phyloP scores from a whole-genome alignment of 2,329 filamentous ascomycete species.

The Thielaviopsis ethacetica region DNA sequence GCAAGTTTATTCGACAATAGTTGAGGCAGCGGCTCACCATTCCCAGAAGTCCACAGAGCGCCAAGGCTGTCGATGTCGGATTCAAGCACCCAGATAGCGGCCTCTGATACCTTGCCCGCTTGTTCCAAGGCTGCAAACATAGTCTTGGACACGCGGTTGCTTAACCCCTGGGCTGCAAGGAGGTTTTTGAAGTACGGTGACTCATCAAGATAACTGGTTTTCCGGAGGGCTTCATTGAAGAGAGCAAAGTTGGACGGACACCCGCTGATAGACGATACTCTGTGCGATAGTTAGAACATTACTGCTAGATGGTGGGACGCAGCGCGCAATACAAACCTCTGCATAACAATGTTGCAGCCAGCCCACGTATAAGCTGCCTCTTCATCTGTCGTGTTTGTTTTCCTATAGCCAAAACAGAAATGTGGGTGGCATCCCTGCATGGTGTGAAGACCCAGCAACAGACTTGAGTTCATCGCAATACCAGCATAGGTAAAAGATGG shows the following conservation, averaged over 20 bases:
- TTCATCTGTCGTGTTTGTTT: constrained; percentile 30
- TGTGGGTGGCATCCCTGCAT: constrained; percentile 34
- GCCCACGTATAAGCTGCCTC: constrained; percentile 38
- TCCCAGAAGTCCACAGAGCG: constrained; percentile 3
- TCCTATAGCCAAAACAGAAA: constrained; percentile 28
- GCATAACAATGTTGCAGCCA: constrained; percentile 34
- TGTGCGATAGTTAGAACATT: constrained; percentile 14
- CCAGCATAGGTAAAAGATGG: constrained; percentile 31
- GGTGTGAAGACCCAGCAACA: constrained; percentile 34
- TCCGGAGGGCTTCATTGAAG: constrained; percentile 28
- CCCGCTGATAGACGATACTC: constrained; percentile 27
- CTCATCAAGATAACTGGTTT: constrained; percentile 14
- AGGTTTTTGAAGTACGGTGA: constrained; percentile 8
- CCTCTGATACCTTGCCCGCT: constrained; percentile 28
- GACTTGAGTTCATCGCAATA: constrained; percentile 30
- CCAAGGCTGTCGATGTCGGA: constrained; percentile 34
- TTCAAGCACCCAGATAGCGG: constrained; percentile 31
- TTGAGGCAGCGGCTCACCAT: background rate
- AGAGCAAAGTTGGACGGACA: constrained; percentile 27
- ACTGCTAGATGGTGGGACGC: constrained; percentile 14
- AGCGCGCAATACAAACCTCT: constrained; percentile 23
- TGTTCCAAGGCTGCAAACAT: constrained; percentile 31
- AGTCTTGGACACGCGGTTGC: constrained; percentile 31
- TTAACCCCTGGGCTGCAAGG: constrained; percentile 16
- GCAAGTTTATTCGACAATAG: background rate